Conservation (phyloP, 139 green algal genomes). For the Chlamydomonas incerta region DNA sequence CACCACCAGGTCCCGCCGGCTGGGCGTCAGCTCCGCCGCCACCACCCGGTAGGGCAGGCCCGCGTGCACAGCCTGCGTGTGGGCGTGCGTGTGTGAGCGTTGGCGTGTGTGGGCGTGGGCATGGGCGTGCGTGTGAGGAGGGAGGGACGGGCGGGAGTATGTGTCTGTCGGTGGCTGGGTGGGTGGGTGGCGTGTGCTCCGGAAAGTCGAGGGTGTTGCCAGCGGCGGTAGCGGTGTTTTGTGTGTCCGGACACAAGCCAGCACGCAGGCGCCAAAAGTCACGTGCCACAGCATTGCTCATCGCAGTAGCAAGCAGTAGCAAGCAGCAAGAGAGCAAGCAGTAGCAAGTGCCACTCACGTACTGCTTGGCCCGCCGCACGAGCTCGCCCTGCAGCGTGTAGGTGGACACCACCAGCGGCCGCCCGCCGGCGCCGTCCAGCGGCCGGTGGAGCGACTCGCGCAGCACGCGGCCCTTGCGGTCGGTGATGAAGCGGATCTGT, state of each 20-base stretch:
- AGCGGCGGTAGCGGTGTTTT: too few species aligned
- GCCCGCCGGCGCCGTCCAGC: neutral
- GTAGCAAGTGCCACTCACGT: constrained; percentile 23
- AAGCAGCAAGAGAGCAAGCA: neutral
- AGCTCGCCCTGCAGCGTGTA: constrained; percentile 49
- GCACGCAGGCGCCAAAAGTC: too few species aligned
- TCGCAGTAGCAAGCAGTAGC: too few species aligned
- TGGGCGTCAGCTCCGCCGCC: constrained; percentile 48
- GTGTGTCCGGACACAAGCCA: too few species aligned
- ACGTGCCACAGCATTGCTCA: too few species aligned
- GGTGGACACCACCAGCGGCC: constrained; percentile 50
- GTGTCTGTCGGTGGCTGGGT: too few species aligned
- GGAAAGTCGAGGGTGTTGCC: too few species aligned
- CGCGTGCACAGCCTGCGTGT: constrained; percentile 19
- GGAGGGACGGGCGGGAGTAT: too few species aligned
- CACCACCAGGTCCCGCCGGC: constrained; percentile 54
- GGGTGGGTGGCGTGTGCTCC: too few species aligned
- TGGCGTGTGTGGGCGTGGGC: too few species aligned
- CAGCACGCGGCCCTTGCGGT: constrained; percentile 45
- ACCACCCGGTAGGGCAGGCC: constrained; percentile 43
- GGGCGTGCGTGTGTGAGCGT: too few species aligned
- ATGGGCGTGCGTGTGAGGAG: neutral
- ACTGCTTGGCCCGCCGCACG: constrained; percentile 57
- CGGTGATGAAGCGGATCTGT: constrained; percentile 17
- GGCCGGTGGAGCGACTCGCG: constrained; percentile 54